phyloP scores from a whole-genome alignment of 805 yeast genomes.

The Yarrowia deformans region DNA sequence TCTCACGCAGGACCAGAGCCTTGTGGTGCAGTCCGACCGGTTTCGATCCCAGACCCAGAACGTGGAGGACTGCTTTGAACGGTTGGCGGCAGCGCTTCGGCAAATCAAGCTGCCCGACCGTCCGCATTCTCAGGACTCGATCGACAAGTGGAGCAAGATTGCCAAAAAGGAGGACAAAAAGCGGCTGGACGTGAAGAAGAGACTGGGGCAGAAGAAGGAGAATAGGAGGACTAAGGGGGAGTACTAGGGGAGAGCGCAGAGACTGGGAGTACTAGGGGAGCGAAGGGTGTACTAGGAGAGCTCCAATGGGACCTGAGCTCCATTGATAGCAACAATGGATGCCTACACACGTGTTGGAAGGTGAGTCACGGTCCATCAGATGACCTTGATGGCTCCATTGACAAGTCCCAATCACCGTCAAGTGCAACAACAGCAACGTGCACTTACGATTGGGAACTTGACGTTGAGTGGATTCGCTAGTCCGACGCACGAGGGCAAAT shows the following conservation, averaged over 20 bases:
- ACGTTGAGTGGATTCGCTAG: too few species aligned
- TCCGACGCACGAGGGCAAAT: too few species aligned
- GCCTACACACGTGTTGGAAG: too few species aligned
- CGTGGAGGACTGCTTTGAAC: conserved; percentile 26
- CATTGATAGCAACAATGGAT: too few species aligned
- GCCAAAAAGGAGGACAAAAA: conserved; percentile 12
- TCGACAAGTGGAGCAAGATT: conserved; percentile 3
- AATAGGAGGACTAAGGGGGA: neutral
- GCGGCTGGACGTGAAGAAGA: neutral
- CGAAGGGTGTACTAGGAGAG: too few species aligned
- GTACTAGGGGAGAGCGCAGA: neutral
- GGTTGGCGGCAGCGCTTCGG: conserved; percentile 1
- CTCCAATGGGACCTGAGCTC: too few species aligned
- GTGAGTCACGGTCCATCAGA: too few species aligned
- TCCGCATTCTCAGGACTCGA: conserved; percentile 2
- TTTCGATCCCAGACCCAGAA: conserved; percentile 19
- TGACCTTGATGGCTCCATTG: too few species aligned
- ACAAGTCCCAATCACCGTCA: too few species aligned
- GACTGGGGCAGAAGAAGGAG: conserved; percentile 10
- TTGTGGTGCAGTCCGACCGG: conserved; percentile 10
- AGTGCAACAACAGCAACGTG: too few species aligned
- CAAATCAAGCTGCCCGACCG: conserved; percentile 3
- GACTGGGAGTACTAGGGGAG: neutral
- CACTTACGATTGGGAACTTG: too few species aligned
- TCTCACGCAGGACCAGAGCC: neutral